Base-by-base conservation (phyloP, 2,329 filamentous ascomycete species). In the Scopulariopsis brevicaulis region DNA sequence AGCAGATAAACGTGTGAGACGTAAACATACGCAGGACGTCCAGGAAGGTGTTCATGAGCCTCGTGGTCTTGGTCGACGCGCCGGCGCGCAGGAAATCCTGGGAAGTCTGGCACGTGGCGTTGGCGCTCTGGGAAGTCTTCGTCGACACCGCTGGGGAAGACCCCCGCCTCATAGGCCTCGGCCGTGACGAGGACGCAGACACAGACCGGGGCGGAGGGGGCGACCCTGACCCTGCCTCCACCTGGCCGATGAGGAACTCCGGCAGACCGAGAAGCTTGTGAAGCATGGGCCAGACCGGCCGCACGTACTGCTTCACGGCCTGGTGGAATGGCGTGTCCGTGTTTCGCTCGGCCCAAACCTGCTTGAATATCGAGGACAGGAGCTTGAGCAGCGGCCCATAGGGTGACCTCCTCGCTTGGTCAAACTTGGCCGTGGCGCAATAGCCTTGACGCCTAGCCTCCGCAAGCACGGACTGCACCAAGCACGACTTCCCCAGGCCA, bases 1-100 rank as follows among this genome's bases (percentile, higher is more conserved):
- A 85, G 66, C 90, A 95, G 57, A 96, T 91, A 65, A 96, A 85
- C 65, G 92, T 94, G 68, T 92, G 85, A 22, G 85, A 79, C 0
- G 90, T 87, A 58, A 97, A 85, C 50, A 95, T 82, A 56, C 89
- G 83, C 55, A 96, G 71, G 11, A 96, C 86, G 63, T 96, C 92
- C 53, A 96, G 74, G 64, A 95, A 93, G 1, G 89, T 92, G 66
- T 91, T 93, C 78, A 93, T 89, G 58, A 96, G 80, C 14, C 90
- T 84, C 62, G 90, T 86, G 1, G 78, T 81, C 66, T 84, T 85
- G 12, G 80, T 83, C 5, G 82, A 77, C 1, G 76, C 71, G 35
- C 82, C 82, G 2, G 77, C 73, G 35, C 82, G 78, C 25, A 86
- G 70, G 58, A 84, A 84, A 32, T 86, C 82, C 56, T 83, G 80